Conservation (phyloP, 169 alveolate species). For the Babesia ovata region DNA sequence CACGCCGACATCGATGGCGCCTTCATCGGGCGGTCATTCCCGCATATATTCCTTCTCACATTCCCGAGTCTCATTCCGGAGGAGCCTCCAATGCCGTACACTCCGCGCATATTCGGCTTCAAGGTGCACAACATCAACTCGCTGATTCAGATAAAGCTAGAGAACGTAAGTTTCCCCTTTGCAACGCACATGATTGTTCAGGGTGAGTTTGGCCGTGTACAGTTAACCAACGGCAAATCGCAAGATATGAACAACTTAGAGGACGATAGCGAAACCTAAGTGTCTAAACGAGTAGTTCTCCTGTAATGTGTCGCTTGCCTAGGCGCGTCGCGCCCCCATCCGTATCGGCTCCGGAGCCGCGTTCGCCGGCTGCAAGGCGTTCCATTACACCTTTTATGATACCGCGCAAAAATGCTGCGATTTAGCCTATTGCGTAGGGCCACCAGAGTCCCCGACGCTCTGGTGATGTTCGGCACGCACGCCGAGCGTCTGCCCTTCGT, state of each 20-base stretch:
- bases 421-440: conserved; percentile 6
- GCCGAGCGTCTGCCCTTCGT: conserved; percentile 75
- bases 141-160: conserved; percentile 62
- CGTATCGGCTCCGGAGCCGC: background rate
- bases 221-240: conserved; percentile 17
- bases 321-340: conserved; percentile 24
- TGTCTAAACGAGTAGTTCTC: background rate
- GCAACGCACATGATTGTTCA: background rate
- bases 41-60: conserved; percentile 88
- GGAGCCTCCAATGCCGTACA: conserved; percentile 80
- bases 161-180: conserved; percentile 43
- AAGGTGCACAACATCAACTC: conserved; percentile 75
- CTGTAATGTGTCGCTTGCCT: background rate
- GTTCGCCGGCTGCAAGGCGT: background rate
- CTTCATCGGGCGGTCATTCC: conserved; percentile 93
- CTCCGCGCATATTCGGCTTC: conserved; percentile 84
- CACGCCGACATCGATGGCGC: conserved; percentile 95
- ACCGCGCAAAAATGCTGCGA: conserved; percentile 30
- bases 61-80: conserved; percentile 86
- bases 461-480: conserved; percentile 79
- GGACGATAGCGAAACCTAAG: conserved; percentile 24
- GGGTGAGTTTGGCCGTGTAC: conserved; percentile 34
- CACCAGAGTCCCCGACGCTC: conserved; percentile 76
- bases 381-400: background rate
- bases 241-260: background rate